phyloP scores from a whole-genome alignment of 805 yeast species.

The Candida peoriensis region DNA sequence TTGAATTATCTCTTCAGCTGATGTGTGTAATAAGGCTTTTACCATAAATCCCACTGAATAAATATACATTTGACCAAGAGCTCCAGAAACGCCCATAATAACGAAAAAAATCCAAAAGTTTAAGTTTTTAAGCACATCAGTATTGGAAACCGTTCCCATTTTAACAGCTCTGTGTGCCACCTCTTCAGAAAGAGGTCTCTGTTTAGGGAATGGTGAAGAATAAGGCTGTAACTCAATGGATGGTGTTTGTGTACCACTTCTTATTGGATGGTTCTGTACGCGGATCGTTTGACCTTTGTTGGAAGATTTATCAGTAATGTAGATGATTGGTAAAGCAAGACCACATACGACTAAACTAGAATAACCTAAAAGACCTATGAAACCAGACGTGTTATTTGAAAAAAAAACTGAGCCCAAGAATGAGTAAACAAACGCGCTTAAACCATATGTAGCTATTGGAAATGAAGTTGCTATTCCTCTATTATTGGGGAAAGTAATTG shows the following conservation, averaged over 20 bases:
- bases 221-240: slow-evolving; percentile 14
- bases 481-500: slow-evolving; percentile 58
- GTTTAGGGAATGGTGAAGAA: slow-evolving; percentile 5
- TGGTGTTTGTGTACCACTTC: slow-evolving; percentile 7
- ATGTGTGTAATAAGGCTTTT: slow-evolving; percentile 34
- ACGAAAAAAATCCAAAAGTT: slow-evolving; percentile 48
- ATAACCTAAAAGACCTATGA: slow-evolving; percentile 42
- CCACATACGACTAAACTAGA: slow-evolving; percentile 37
- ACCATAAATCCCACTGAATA: slow-evolving; percentile 72
- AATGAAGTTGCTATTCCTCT: slow-evolving; percentile 73
- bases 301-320: slow-evolving; percentile 16
- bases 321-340: slow-evolving; percentile 43
- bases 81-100: slow-evolving; percentile 52
- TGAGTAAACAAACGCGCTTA: slow-evolving; percentile 66
- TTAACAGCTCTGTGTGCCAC: not conserved
- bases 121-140: slow-evolving; percentile 21
- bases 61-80: slow-evolving; percentile 70
- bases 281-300: slow-evolving; percentile 4
- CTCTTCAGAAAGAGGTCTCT: not conserved
- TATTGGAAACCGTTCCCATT: too few species aligned
- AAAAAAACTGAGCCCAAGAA: slow-evolving; percentile 45
- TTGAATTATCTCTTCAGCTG: slow-evolving; percentile 32
- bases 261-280: too few species aligned
- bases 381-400: slow-evolving; percentile 53
- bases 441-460: slow-evolving; percentile 71